Base-by-base conservation (phyloP, 345 rosid species). In the Kandelia obovata region DNA sequence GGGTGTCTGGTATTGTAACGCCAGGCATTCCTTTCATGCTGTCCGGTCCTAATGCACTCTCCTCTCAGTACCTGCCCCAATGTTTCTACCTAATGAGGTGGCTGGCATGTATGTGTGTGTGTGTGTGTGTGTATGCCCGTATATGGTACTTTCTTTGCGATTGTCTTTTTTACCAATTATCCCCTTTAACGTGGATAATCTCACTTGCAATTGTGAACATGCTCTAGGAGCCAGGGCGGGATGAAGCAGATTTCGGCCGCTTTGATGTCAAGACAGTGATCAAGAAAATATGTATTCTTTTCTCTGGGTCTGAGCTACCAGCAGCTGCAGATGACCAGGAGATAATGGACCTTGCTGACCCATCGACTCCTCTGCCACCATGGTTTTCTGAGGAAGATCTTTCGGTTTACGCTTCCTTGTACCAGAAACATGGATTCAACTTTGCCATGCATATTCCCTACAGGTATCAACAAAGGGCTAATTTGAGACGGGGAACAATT, bases 331-430 rank as follows among this genome's bases (percentile, higher is more conserved):
- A 82, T 26, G 75, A 82, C 37, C 67, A 78, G 70, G 90, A 86
- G 70, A 78, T 82, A 53, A 76, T 82, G 90, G 90, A 83, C 79
- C 65, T 86, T 68, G 83, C 83, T 32, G 83, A 73, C 27, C 69
- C 81, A 25, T 75, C 81, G 4, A 69, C 86, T 55, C 81, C 87
- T 5, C 68, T 83, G 10, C 90, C 86, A 16, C 69, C 80, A 0
- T 83, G 84, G 84, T 77, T 83, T 68, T 65, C 73, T 0, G 83
- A 86, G 70, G 82, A 86, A 17, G 90, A 86, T 58, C 79, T 86
- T 6, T 62, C 59, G 13, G 78, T 34, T 31, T 86, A 83, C 64
- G 84, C 87, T 23, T 62, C 70, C 26, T 39, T 78, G 49, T 86
- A 83, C 17, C 75, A 71, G 61, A 86, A 82, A 5, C 84, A 85